Evolutionary conservation across 2,329 filamentous ascomycete species (phyloP).

Genomic region (Phyllosticta citribraziliensis): DNA sequence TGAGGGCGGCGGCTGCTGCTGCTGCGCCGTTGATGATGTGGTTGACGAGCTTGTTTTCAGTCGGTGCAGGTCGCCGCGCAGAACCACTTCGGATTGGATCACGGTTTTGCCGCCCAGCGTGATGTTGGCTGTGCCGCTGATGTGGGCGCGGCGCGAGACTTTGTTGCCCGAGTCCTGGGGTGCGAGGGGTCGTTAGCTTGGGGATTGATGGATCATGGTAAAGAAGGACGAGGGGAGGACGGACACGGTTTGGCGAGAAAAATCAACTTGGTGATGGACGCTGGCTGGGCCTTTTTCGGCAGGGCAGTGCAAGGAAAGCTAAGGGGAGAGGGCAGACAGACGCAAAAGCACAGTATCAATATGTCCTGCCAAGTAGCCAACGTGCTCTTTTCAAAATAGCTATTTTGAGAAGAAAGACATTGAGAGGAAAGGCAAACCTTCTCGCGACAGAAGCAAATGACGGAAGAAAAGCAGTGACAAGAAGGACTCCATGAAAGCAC

Average conservation of each 20-base stretch:
- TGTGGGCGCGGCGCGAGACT: conserved; percentile 81
- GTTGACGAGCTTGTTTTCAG: conserved; percentile 27
- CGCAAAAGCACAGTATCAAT: no score
- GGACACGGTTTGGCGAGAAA: no score
- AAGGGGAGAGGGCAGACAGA: no score
- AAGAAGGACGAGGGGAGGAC: no score
- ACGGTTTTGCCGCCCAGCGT: conserved; percentile 91
- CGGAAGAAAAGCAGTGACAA: neutral
- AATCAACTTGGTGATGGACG: no score
- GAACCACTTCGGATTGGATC: conserved; percentile 89
- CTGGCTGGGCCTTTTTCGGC: no score
- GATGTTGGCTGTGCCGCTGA: conserved; percentile 95
- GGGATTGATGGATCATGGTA: no score
- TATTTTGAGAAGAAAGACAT: neutral
- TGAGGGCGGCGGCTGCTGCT: no score
- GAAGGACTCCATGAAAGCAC: neutral
- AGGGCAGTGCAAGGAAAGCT: no score
- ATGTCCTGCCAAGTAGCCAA: no score
- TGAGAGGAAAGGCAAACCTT: neutral
- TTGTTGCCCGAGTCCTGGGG: conserved; percentile 92
- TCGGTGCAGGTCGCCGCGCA: conserved; percentile 75
- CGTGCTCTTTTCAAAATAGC: no score
- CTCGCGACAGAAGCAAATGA: neutral
- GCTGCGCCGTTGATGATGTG: conserved; percentile 16
- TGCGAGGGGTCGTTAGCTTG: neutral